Conservation (phyloP, 129 eudicot genomes). For the Artemisia tridentata region DNA sequence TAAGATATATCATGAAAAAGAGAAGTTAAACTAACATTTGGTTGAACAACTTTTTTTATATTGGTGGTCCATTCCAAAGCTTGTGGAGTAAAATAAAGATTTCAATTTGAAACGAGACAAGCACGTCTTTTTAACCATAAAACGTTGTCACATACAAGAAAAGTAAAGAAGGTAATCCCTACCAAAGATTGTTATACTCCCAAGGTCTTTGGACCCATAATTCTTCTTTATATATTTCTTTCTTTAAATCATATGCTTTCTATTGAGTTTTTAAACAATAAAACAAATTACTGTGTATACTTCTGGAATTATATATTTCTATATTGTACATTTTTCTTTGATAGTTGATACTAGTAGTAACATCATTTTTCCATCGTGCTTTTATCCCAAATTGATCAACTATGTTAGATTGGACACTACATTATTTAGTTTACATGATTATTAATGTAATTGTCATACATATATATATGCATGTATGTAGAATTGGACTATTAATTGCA, state of each 20-base stretch:
- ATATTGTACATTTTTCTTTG: too few species aligned
- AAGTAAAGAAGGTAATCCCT: conserved; percentile 21
- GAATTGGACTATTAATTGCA: too few species aligned
- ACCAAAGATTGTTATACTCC: conserved; percentile 32
- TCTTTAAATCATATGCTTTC: background rate
- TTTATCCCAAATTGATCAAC: too few species aligned
- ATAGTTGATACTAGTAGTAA: too few species aligned
- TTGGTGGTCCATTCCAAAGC: conserved; percentile 33
- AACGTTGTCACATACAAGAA: conserved; percentile 17
- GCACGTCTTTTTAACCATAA: conserved; percentile 25
- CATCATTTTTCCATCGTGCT: too few species aligned
- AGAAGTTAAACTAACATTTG: conserved; percentile 18
- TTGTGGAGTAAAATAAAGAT: conserved; percentile 29
- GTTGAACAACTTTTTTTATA: conserved; percentile 24
- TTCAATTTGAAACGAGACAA: conserved; percentile 7
- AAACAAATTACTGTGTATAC: too few species aligned
- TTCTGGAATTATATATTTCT: too few species aligned
- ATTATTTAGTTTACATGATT: too few species aligned
- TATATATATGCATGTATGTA: too few species aligned
- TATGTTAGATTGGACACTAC: too few species aligned
- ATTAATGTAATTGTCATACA: too few species aligned
- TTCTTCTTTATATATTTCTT: background rate
- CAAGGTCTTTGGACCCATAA: conserved; percentile 26
- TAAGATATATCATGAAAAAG: conserved; percentile 27
- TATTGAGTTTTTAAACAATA: background rate